Conservation (phyloP, 257 asterid species). For the Penstemon newberryi region DNA sequence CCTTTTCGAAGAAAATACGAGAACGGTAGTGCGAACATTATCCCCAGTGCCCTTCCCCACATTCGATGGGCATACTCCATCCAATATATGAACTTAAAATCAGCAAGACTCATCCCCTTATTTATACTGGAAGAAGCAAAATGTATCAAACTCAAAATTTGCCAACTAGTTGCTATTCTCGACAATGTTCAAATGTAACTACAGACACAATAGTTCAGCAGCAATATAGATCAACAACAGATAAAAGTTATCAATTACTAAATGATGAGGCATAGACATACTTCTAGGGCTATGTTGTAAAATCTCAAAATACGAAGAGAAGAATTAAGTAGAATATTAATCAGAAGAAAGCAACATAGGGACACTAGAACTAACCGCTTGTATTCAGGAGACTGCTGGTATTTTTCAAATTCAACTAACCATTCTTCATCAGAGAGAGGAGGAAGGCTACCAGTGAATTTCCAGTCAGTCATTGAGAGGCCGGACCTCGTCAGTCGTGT, state of each 20-base stretch:
- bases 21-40: slow-evolving; percentile 95
- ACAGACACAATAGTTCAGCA: slow-evolving; percentile 13
- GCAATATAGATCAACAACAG: slow-evolving; percentile 11
- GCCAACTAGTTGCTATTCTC: not conserved
- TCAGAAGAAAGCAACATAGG: slow-evolving; percentile 10
- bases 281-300: not conserved
- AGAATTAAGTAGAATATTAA: slow-evolving; percentile 1
- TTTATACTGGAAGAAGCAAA: slow-evolving; percentile 55
- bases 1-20: slow-evolving; percentile 94
- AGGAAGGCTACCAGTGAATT: slow-evolving; percentile 89
- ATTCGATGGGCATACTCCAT: slow-evolving; percentile 99
- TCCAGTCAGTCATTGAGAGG: slow-evolving; percentile 99
- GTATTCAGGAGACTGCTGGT: slow-evolving; percentile 92
- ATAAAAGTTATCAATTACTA: not conserved
- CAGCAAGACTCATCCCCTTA: slow-evolving; percentile 81
- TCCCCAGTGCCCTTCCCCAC: slow-evolving; percentile 98
- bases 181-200: not conserved
- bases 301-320: slow-evolving; percentile 3
- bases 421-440: slow-evolving; percentile 86
- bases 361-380: slow-evolving; percentile 52
- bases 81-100: slow-evolving; percentile 97
- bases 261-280: not conserved
- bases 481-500: slow-evolving; percentile 94
- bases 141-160: slow-evolving; percentile 3
- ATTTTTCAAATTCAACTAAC: slow-evolving; percentile 82